Conservation (phyloP, 2,329 filamentous ascomycete species). For the Aspergillus sp. region DNA sequence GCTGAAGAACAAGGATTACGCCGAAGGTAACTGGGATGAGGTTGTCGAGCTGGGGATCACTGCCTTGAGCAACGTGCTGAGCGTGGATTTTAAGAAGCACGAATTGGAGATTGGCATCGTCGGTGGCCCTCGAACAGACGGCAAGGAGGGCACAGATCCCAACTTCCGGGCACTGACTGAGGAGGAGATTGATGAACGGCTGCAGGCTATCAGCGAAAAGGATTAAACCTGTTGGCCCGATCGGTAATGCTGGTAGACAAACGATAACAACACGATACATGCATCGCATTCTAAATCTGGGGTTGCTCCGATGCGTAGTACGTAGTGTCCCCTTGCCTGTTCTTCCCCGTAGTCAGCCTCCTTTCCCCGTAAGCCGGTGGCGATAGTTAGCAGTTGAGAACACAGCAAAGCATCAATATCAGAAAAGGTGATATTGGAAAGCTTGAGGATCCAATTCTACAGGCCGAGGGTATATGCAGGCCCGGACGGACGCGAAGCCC, state of each 20-base stretch:
- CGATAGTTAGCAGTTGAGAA: background rate
- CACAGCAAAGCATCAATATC: background rate
- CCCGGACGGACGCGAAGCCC: background rate
- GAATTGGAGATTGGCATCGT: slow-evolving; percentile 98
- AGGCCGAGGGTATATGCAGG: slow-evolving; percentile 10
- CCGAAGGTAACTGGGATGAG: slow-evolving; percentile 91
- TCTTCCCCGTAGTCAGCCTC: slow-evolving; percentile 8
- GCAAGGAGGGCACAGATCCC: slow-evolving; percentile 75
- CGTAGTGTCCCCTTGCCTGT: slow-evolving; percentile 1
- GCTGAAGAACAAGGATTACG: slow-evolving; percentile 97
- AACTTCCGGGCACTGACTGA: slow-evolving; percentile 87
- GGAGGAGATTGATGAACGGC: slow-evolving; percentile 96
- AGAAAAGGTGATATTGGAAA: background rate
- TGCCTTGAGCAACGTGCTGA: slow-evolving; percentile 90
- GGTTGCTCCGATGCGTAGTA: background rate
- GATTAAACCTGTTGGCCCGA: slow-evolving; percentile 58
- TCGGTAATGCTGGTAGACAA: slow-evolving; percentile 18
- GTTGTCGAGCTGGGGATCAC: slow-evolving; percentile 97
- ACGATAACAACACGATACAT: slow-evolving; percentile 17
- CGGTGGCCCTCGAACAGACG: slow-evolving; percentile 79
- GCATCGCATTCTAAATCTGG: slow-evolving; percentile 15
- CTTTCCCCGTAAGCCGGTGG: slow-evolving; percentile 9
- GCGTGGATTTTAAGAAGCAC: slow-evolving; percentile 99
- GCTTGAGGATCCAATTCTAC: slow-evolving; percentile 11
- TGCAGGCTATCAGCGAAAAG: slow-evolving; percentile 98